phyloP scores from a whole-genome alignment of 352 stramenopile genomes.

The Globisporangium ultimum region DNA sequence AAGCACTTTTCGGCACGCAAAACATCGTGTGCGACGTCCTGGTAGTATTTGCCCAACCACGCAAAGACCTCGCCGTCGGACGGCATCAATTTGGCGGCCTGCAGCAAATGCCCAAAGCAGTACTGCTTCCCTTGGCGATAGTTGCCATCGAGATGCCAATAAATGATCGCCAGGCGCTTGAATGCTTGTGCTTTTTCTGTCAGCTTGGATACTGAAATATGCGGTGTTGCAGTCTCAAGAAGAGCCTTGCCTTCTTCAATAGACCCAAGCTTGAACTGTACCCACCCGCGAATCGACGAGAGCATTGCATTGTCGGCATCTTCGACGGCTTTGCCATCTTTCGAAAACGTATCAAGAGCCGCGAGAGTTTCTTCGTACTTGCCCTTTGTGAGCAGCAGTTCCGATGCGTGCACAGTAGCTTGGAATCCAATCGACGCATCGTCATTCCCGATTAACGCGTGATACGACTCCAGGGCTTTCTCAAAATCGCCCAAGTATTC shows the following conservation, averaged over 20 bases:
- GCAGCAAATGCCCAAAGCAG: conserved; percentile 64
- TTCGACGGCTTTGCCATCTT: neutral
- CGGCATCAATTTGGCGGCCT: conserved; percentile 70
- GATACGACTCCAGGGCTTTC: conserved; percentile 44
- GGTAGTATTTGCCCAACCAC: conserved; percentile 79
- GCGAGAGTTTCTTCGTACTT: conserved; percentile 28
- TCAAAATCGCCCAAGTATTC: conserved; percentile 49
- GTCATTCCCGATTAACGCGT: conserved; percentile 18
- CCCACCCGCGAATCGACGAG: conserved; percentile 42
- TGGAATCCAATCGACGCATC: conserved; percentile 22
- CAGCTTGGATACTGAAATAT: conserved; percentile 18
- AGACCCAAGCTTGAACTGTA: conserved; percentile 41
- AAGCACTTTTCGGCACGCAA: conserved; percentile 84
- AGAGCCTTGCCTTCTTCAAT: conserved; percentile 28
- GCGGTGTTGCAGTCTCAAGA: conserved; percentile 32
- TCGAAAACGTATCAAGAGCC: conserved; percentile 23
- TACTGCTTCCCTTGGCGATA: conserved; percentile 48
- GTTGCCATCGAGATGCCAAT: conserved; percentile 58
- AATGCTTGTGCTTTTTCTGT: conserved; percentile 29
- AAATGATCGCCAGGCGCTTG: conserved; percentile 76
- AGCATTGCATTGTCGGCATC: conserved; percentile 20
- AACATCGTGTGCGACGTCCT: conserved; percentile 50
- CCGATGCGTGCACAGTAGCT: conserved; percentile 37
- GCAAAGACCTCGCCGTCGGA: conserved; percentile 64
- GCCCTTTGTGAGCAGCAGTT: conserved; percentile 38